Conservation (phyloP, 2,329 filamentous ascomycete genomes). For the Bipolaris cookei region DNA sequence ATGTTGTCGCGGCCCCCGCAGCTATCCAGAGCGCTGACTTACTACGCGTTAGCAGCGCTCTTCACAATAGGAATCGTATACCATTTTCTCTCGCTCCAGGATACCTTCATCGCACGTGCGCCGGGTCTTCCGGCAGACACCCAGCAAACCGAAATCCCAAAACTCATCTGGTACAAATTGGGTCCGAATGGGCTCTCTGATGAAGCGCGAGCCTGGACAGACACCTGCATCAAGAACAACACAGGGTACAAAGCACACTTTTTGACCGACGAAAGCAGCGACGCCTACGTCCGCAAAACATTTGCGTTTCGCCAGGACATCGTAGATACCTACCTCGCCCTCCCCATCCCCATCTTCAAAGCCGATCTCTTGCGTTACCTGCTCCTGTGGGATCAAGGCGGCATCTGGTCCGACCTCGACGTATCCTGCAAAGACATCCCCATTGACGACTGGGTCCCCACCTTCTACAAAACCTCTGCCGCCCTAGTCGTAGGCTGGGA, state of each 20-base stretch:
- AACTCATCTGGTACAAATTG: slow-evolving; percentile 52
- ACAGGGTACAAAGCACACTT: slow-evolving; percentile 37
- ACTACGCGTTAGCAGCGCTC: slow-evolving; percentile 3
- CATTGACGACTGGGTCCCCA: slow-evolving; percentile 49
- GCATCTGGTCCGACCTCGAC: slow-evolving; percentile 54
- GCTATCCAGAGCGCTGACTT: slow-evolving; percentile 5
- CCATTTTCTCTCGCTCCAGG: slow-evolving; percentile 5
- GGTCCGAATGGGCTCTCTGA: slow-evolving; percentile 46
- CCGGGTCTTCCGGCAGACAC: not conserved
- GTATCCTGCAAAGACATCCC: slow-evolving; percentile 43
- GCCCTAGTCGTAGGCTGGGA: slow-evolving; percentile 51
- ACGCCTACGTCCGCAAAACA: slow-evolving; percentile 41
- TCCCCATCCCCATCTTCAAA: slow-evolving; percentile 50
- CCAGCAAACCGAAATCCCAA: slow-evolving; percentile 28
- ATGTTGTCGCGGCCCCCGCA: slow-evolving; percentile 2
- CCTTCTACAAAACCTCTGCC: slow-evolving; percentile 28
- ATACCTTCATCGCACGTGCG: not conserved
- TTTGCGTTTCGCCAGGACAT: slow-evolving; percentile 49
- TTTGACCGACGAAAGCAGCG: slow-evolving; percentile 41
- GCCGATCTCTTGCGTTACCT: slow-evolving; percentile 55
- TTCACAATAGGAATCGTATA: slow-evolving; percentile 7
- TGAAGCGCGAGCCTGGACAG: slow-evolving; percentile 40
- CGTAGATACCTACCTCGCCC: slow-evolving; percentile 42
- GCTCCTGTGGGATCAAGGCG: slow-evolving; percentile 51
- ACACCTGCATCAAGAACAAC: slow-evolving; percentile 41